Base-by-base conservation (phyloP, 202 grass and related monocot species). In the Carex arenaria region DNA sequence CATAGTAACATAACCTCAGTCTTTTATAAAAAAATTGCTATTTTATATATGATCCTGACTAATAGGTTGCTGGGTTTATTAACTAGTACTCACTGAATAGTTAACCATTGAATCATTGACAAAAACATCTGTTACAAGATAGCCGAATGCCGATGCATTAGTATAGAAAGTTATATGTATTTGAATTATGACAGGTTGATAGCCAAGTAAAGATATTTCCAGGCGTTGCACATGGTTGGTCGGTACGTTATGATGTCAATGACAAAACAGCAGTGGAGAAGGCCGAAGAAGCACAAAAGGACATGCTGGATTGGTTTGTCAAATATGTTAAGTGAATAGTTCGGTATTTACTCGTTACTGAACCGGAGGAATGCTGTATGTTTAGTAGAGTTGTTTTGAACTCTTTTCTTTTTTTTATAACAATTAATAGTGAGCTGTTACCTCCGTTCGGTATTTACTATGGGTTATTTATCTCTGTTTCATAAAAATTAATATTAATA, bases 141-240 rank as follows among this genome's bases (percentile, higher is more conserved):
- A 36, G 3, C 0, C n/a, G n/a, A n/a, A n/a, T n/a, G n/a, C n/a
- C 34, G 34, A 36, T 36, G 34, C 34, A 36, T 36, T 22, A 43
- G 40, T 19, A 36, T 31, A 34, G 66, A 14, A 47, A 38, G 26
- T 11, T 18, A 3, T 15, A 19, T 7, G 34, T 4, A 34, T 78
- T n/a, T 17, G 66, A 51, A 34, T 67, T 45, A 54, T 74, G 47
- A 13, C 87, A 85, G 84, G 61, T 85, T 13, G 32, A 68, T 85
- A 79, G 72, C 72, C 31, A 55, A 40, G 72, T 85, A 31, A 85
- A 85, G 61, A 85, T 85, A 45, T 85, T 68, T 77, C 73, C 84
- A 2, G 73, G 60, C 5, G 61, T 79, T 68, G 42, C 7, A 40
- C 90, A 96, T 47, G 88, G 87, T 47, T 96, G 91, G 53, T 68